Evolutionary conservation across 495 filamentous ascomycete species (phyloP), one percentile per base, ranked within the genome.

Genomic region (Aspergillus carlsbadensis): DNA sequence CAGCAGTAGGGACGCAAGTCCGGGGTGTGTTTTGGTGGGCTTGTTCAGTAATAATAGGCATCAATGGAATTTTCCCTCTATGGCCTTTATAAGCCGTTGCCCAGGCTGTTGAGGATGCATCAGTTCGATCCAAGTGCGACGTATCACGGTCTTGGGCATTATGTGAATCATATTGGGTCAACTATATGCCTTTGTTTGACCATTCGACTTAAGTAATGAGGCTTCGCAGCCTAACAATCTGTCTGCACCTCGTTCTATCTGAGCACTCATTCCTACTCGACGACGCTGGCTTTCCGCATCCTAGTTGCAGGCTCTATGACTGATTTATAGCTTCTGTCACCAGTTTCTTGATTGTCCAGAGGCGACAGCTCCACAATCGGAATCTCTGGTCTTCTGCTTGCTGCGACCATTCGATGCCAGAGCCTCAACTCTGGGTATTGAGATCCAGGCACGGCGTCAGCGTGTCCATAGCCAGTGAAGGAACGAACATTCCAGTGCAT

Each of bases 301-400:
- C 24, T 11, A 53, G 55, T 24, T 61, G 52, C 47, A n/a, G n/a
- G n/a, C n/a, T n/a, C n/a, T n/a, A n/a, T n/a, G n/a, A n/a, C n/a
- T n/a, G n/a, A n/a, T n/a, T n/a, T n/a, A n/a, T n/a, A n/a, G n/a
- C n/a, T n/a, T n/a, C n/a, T n/a, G n/a, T n/a, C n/a, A n/a, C n/a
- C n/a, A n/a, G n/a, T n/a, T n/a, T n/a, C n/a, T n/a, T n/a, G 41
- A 11, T 54, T 26, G 6, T 68, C 52, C 14, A 18, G 15, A 20
- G 37, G 37, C 34, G 70, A 72, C 41, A 67, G 17, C 44, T 72
- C 66, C 49, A 68, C 66, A 31, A 70, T 72, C 33, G 69, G 69
- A 3, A 64, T 72, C 53, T 62, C 69, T 0, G 65, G 69, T 37
- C 50, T 72, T 10, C 42, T 72, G 0, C 45, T 72, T 6, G 55